Base-by-base conservation (phyloP, 1,284 basidiomycete species). In the Tilletia horrida region DNA sequence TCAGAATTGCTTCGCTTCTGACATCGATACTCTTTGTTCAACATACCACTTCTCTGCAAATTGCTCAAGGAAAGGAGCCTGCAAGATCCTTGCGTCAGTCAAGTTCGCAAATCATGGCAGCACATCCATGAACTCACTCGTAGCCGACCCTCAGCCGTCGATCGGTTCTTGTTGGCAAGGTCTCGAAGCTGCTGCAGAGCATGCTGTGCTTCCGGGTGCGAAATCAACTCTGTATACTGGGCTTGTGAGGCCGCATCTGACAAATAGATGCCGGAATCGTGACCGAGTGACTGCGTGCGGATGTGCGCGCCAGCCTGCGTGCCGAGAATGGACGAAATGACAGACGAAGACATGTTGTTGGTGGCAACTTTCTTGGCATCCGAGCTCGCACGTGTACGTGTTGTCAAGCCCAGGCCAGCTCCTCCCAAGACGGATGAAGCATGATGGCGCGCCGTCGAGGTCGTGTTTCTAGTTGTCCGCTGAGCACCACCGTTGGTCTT, bases 11-110 rank as follows among this genome's bases (percentile, higher is more conserved):
- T 7, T n/a, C 47, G 25, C 4, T 4, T 48, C 18, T n/a, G 6
- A 18, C 3, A 27, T 16, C 55, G 16, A 14, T 3, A 7, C 31
- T 7, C 14, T 3, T 4, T n/a, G 11, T 4, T 59, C 18, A 48
- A 18, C 55, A 18, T 29, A 59, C 55, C 55, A 59, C 55, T 59
- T 29, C 16, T 13, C 16, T 3, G 55, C 55, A 29, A 59, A 59
- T 29, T 3, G 7, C 16, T 59, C 55, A 25, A 59, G 9, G 31
- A 59, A n/a, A 25, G 27, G 27, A 31, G 21, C 29, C 55, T 59
- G 27, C 13, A 59, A 29, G 27, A 57, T 40, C 11, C 18, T 4
- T n/a, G 21, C 45, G 6, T 48, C 45, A 48, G 45, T 18, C 45
- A 48, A n/a, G n/a, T n/a, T 18, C 16, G 6, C 16, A 16, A 48